Evolutionary conservation across 78 protist species (phyloP), one percentile per base, ranked within the genome.

Genomic region (Thecamonas trahens): DNA sequence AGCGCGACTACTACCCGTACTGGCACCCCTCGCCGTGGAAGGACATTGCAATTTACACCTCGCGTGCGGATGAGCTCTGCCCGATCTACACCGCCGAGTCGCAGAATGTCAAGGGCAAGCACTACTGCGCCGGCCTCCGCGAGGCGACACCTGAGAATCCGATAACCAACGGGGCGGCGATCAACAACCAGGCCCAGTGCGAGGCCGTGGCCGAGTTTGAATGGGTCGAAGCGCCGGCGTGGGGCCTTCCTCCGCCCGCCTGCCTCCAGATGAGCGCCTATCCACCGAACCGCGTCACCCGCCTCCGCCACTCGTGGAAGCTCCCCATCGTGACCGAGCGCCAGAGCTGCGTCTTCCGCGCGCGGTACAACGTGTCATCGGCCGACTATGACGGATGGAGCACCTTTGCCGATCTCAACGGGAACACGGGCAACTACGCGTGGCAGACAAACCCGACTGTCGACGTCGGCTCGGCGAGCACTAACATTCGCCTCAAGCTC

Each of bases 1-100:
- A 85, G 79, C 60, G 86, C 52, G 86, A 85, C 61, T 79, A 85
- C 77, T 79, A 74, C 59, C 90, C 90, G n/a, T 85, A 76, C 80
- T 85, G 85, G 87, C 79, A 63, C 61, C 79, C 82, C 37, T 38
- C 76, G 49, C 79, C 79, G 39, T 85, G 90, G 90, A 1, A 2
- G 37, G 90, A 85, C 44, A 2, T 79, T 0, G 80, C 68, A 40
- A 28, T 79, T 26, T 45, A 78, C 45, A 79, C 84, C 7, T 4
- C 61, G 44, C 61, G 61, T 17, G 32, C 18, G 34, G 28, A 32
- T 8, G 61, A 26, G 22, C 29, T 57, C 44, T 3, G 37, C 61
- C 32, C 61, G 37, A 57, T 7, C 50, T 77, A 77, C 58, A 32
- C 15, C 13, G 31, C 62, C 53, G 61, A 70, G 54, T 67, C 82